Evolutionary conservation across 345 rosid species (phyloP), one percentile per base, ranked within the genome.

Genomic region (Aethionema arabicum): DNA sequence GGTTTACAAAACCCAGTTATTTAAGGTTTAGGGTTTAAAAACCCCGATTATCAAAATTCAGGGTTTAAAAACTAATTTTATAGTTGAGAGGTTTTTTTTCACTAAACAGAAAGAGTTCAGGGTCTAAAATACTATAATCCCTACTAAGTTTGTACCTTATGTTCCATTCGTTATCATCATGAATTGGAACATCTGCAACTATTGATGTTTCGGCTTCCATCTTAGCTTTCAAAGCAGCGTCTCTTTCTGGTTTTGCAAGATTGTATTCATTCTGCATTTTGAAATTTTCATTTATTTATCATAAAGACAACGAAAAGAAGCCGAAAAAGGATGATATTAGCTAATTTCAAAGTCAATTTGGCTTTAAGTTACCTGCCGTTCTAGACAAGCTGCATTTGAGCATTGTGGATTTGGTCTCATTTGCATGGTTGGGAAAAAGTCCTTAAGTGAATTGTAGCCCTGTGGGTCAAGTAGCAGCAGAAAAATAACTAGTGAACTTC

Each of bases 401-500:
- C 97, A 93, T 63, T 90, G 97, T 31, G 97, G 95, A 70, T 90
- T 90, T 57, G 97, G 97, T 79, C 79, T 90, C 97, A 87, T 85
- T 76, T 84, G 82, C 97, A 93, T 85, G 58, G 97, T 84, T 66
- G 97, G 99, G 75, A 93, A 93, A 74, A 41, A 93, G 74, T 90
- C 97, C 72, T 90, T 93, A 12, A 93, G 93, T 59, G 99, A 87
- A 75, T 84, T 93, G 68, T 90, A 93, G 41, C 97, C 99, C 99
- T 87, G 77, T 81, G 76, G 33, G 54, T 63, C 41, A 68, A 59
- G 56, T 40, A 63, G 53, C 32, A 66, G 70, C 40, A n/a, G 14
- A 15, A 55, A 36, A n/a, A n/a, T n/a, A n/a, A 32, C 32, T 7
- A 42, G 42, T 35, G 12, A 6, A 45, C 15, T 1, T 44, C 7